Conservation (phyloP, 2,329 filamentous ascomycete genomes). For the Nemania serpens region DNA sequence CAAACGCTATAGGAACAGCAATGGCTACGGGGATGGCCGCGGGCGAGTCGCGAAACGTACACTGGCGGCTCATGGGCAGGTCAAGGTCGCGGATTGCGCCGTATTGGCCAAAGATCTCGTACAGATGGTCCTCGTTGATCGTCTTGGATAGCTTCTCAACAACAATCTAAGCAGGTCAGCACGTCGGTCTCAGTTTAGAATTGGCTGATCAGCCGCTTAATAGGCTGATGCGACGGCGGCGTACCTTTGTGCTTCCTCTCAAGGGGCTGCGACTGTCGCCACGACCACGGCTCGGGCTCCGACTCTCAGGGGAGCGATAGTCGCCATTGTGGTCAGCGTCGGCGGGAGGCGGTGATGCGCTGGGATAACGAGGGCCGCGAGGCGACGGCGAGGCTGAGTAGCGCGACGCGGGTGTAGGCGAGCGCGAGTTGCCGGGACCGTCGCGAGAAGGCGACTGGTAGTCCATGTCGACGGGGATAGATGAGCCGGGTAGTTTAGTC, state of each 20-base stretch:
- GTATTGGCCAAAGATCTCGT: conserved; percentile 90
- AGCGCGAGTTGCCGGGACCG: conserved; percentile 38
- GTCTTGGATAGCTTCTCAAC: conserved; percentile 96
- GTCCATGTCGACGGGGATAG: conserved; percentile 32
- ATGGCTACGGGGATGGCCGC: background rate
- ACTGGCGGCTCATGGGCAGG: conserved; percentile 84
- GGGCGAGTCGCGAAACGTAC: conserved; percentile 50
- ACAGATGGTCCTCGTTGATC: conserved; percentile 83
- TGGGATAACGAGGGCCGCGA: conserved; percentile 39
- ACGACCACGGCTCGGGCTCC: conserved; percentile 34
- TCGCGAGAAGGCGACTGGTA: conserved; percentile 42
- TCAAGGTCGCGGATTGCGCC: conserved; percentile 86
- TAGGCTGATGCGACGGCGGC: background rate
- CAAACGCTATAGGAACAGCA: background rate
- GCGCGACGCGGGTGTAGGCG: conserved; percentile 44
- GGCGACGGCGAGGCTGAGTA: conserved; percentile 45
- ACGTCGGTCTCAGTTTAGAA: background rate
- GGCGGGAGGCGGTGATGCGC: conserved; percentile 36
- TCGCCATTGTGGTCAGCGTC: conserved; percentile 45
- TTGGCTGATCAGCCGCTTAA: too few relatives aligned
- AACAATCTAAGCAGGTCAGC: conserved; percentile 68
- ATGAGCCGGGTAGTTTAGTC: background rate
- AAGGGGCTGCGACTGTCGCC: conserved; percentile 39
- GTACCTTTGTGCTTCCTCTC: conserved; percentile 42
- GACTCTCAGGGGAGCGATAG: conserved; percentile 33